Percentiles rank a stretch among this genome's conserved stretches.
These are phyloP conservation scores for Penicillium janthinellum DNA, from an alignment of 2,329 filamentous ascomycete species.

Conservation along the genomic window DNA sequence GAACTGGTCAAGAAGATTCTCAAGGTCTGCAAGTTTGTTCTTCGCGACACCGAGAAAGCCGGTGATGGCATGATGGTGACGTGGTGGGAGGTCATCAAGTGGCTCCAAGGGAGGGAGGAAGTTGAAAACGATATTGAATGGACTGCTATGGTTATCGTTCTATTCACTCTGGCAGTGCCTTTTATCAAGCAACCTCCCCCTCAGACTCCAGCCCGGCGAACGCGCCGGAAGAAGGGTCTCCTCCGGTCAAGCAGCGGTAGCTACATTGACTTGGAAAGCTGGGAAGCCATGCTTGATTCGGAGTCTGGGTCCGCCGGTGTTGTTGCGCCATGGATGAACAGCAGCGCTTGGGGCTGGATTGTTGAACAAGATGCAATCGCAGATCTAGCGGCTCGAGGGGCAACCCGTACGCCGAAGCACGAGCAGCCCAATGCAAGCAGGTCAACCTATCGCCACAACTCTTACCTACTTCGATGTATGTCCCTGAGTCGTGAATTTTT, in stretches of 20 bases:
- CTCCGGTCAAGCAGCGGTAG: conserved; percentile 55
- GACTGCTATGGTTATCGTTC: conserved; percentile 65
- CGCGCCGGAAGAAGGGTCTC: conserved; percentile 46
- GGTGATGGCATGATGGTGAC: conserved; percentile 64
- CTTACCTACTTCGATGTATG: conserved; percentile 52
- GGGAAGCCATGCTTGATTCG: conserved; percentile 52
- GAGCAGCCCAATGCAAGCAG: conserved; percentile 28
- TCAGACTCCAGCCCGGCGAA: conserved; percentile 37
- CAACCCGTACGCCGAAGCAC: conserved; percentile 22
- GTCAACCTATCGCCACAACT: conserved; percentile 40
- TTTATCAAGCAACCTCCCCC: conserved; percentile 50
- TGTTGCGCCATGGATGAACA: conserved; percentile 55
- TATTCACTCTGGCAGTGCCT: conserved; percentile 66
- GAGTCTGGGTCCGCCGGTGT: conserved; percentile 47
- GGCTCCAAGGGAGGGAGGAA: conserved; percentile 59
- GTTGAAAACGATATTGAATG: conserved; percentile 62
- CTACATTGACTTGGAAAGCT: conserved; percentile 48
- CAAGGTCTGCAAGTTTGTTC: conserved; percentile 63
- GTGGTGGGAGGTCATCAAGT: conserved; percentile 75
- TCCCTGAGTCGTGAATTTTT: conserved; percentile 67
- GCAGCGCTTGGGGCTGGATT: conserved; percentile 71
- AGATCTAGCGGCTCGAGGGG: conserved; percentile 17
- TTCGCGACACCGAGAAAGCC: conserved; percentile 59
- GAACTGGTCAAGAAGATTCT: conserved; percentile 64
- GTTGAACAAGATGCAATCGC: conserved; percentile 56